Evolutionary conservation across 202 grass and related monocot genomes (phyloP), one percentile per base, ranked within the genome.

Genomic region (Miscanthus sacchariflorus): DNA sequence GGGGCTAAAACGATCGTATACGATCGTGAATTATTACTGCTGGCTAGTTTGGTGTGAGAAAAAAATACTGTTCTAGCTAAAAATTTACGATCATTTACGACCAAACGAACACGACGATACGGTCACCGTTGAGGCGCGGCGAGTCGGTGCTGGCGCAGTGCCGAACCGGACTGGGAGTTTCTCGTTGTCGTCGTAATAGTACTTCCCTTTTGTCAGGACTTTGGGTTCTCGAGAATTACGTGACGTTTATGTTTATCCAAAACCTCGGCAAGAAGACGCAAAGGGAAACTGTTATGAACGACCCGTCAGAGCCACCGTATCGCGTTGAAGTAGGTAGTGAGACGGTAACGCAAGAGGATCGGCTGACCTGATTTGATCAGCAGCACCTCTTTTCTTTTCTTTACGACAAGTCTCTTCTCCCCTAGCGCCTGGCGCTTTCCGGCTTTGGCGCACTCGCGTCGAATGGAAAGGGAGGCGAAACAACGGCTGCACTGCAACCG

Each of bases 381-480:
- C 42, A 46, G 35, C 43, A 15, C 12, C 40, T 28, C 13, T n/a
- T 35, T 35, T 33, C 30, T 33, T 77, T 56, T 56, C 17, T 56
- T 56, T 56, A 7, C 44, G 17, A 38, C 36, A 21, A 25, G 68
- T 68, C 46, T 0, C 36, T 50, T 52, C 45, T 35, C 15, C 48
- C 46, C 45, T 68, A 9, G 59, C 0, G 5, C 17, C 43, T 48
- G 46, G 4, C 3, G 28, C 70, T 70, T 70, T 82, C 65, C 21
- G 9, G 42, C 25, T 38, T 11, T 15, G 35, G 49, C 79, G 77
- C 61, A n/a, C 44, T 35, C 11, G 14, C 48, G 19, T 61, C 58
- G 7, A 2, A 2, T 59, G 5, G 7, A 49, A 74, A 6, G 38
- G 48, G 39, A 81, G 15, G 89, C 76, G 76, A 73, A 90, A 75